Percentiles rank a stretch among this genome's conserved stretches.
Evolutionary conservation across 2,329 filamentous ascomycete genomes (phyloP).

Genomic region (Alternaria alternata): DNA sequence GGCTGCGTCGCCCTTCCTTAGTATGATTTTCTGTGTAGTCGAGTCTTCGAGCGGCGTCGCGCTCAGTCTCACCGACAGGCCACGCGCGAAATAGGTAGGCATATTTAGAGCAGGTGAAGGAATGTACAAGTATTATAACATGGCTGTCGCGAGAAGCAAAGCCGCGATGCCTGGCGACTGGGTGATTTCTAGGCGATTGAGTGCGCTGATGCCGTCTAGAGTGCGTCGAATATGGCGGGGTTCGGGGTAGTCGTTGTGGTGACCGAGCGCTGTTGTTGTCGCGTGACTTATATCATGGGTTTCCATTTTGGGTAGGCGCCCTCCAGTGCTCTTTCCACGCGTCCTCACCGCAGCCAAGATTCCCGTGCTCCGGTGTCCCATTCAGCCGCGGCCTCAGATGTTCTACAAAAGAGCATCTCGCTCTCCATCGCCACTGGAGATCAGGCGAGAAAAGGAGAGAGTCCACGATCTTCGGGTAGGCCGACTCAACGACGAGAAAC

Average conservation of each 20-base stretch:
- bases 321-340: slow-evolving; percentile 11
- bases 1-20: slow-evolving; percentile 34
- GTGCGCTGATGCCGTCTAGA: background rate
- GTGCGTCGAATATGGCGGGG: slow-evolving; percentile 6
- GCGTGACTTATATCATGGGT: slow-evolving; percentile 24
- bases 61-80: slow-evolving; percentile 36
- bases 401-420: background rate
- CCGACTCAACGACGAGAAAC: background rate
- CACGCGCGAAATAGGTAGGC: slow-evolving; percentile 44
- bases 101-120: slow-evolving; percentile 21
- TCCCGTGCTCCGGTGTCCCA: background rate
- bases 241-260: slow-evolving; percentile 5
- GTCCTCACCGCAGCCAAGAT: background rate
- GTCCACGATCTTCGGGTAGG: no score
- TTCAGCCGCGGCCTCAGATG: background rate
- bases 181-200: background rate
- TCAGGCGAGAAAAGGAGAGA: background rate
- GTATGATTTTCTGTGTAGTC: slow-evolving; percentile 31
- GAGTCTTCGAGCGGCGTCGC: slow-evolving; percentile 37
- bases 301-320: slow-evolving; percentile 21
- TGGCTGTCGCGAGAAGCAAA: background rate
- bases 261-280: slow-evolving; percentile 12
- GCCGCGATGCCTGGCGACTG: background rate
- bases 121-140: background rate
- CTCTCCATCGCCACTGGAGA: no score